Conservation (phyloP, 2,329 filamentous ascomycete species). For the Ophiostoma triangulosporum region DNA sequence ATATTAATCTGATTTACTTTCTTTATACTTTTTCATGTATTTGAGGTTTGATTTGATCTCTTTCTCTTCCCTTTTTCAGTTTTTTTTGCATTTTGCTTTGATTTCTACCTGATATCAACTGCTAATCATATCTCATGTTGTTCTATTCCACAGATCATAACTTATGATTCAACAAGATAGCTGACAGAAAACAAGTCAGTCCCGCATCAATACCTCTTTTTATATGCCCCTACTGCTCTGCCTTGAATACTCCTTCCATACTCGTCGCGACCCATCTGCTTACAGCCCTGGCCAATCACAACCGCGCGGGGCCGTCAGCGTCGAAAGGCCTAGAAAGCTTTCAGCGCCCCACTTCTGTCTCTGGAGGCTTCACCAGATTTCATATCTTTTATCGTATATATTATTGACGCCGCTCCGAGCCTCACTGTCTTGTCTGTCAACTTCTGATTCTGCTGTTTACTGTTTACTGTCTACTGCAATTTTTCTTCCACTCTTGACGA, state of each 20-base stretch:
- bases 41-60: no score
- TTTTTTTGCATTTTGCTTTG: not conserved
- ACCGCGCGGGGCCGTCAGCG: not conserved
- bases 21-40: not conserved
- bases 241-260: not conserved
- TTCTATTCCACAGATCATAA: no score
- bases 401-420: not conserved
- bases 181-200: no score
- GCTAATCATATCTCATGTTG: no score
- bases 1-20: not conserved
- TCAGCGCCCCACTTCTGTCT: conserved; percentile 9
- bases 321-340: conserved; percentile 18
- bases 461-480: not conserved
- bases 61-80: no score
- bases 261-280: not conserved
- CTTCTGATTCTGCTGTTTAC: no score
- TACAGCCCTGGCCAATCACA: conserved; percentile 10
- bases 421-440: not conserved
- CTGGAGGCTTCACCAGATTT: conserved; percentile 1
- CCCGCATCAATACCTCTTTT: no score
- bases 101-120: not conserved
- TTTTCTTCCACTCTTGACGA: not conserved
- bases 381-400: not conserved
- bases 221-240: not conserved
- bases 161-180: no score